Evolutionary conservation across 78 protist species (phyloP).

Genomic region (slime mould (Dictyostelium discoideum)): DNA sequence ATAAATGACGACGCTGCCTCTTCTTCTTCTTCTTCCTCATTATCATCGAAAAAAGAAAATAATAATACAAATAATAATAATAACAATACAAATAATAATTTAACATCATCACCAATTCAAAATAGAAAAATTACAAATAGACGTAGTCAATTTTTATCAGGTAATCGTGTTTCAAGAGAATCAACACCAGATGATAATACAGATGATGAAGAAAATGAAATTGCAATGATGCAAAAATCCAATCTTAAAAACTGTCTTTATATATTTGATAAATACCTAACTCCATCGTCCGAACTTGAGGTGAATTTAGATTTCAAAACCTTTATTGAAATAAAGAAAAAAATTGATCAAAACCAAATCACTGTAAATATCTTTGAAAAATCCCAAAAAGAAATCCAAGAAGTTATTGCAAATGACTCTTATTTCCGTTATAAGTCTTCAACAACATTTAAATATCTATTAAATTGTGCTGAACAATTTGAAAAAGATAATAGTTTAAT

Average conservation of each 20-base stretch:
- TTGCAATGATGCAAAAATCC: not conserved
- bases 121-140: not conserved
- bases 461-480: conserved; percentile 3
- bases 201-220: conserved; percentile 2
- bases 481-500: conserved; percentile 15
- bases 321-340: conserved; percentile 42
- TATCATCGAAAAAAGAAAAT: not conserved
- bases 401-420: conserved; percentile 55
- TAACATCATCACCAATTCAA: not conserved
- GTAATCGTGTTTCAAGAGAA: conserved; percentile 27
- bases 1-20: not conserved
- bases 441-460: not conserved
- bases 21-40: not conserved
- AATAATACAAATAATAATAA: not conserved
- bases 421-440: conserved; percentile 44
- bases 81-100: not conserved
- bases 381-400: conserved; percentile 61
- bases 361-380: conserved; percentile 28
- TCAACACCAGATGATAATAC: not conserved
- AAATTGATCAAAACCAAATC: conserved; percentile 44
- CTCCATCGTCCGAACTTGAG: conserved; percentile 38
- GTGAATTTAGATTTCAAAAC: conserved; percentile 70
- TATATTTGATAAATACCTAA: conserved; percentile 59
- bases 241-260: conserved; percentile 20
- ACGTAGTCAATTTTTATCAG: not conserved